Conservation (phyloP, 148 eudicot species). For the Polygonum aviculare region DNA sequence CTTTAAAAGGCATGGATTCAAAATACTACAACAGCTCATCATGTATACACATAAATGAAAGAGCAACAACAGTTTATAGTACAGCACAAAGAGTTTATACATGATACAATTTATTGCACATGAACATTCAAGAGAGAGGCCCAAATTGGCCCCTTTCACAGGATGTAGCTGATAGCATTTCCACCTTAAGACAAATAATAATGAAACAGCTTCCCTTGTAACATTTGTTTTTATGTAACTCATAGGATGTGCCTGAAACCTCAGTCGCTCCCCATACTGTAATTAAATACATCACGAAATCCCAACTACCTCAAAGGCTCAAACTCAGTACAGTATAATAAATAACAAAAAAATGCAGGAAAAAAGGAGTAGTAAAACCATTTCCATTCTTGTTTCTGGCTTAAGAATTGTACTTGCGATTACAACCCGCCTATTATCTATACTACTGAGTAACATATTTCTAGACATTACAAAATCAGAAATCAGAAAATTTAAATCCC, state of each 20-base stretch:
- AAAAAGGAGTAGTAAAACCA: constrained; percentile 14
- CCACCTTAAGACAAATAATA: constrained; percentile 15
- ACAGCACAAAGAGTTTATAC: constrained; percentile 17
- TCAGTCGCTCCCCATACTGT: neutral
- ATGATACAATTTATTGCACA: constrained; percentile 28
- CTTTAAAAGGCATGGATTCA: neutral
- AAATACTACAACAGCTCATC: neutral
- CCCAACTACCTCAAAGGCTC: neutral
- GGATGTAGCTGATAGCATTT: constrained; percentile 14
- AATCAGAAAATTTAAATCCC: neutral
- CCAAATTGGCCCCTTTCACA: constrained; percentile 27
- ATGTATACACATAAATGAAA: constrained; percentile 1
- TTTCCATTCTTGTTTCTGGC: constrained; percentile 61
- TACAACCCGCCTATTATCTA: neutral
- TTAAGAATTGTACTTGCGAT: constrained; percentile 2
- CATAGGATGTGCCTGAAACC: constrained; percentile 49
- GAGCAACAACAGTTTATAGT: constrained; percentile 2
- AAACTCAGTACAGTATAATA: neutral
- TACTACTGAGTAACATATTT: neutral
- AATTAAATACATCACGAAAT: neutral
- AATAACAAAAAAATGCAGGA: neutral
- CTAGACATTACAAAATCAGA: neutral
- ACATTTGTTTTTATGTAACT: constrained; percentile 29
- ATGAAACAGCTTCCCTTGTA: neutral
- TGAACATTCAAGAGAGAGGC: constrained; percentile 3